Percentiles rank a stretch among this genome's conserved stretches.
phyloP scores from a whole-genome alignment of 2,329 filamentous ascomycete species.

The Neodidymelliopsis sp. region DNA sequence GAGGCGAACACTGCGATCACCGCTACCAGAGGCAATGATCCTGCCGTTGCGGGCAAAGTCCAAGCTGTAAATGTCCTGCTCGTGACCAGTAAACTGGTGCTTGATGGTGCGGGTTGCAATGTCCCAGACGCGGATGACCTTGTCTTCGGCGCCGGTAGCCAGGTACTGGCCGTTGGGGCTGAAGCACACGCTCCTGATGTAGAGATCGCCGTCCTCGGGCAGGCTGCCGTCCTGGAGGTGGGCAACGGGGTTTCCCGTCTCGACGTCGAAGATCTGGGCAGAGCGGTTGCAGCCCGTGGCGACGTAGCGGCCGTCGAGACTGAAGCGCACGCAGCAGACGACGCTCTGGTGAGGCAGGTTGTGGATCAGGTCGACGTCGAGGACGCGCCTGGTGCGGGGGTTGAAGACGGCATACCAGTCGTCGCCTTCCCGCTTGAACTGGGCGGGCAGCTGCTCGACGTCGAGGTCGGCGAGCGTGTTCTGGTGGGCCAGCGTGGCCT shows the following conservation, averaged over 20 bases:
- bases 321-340: conserved; percentile 97
- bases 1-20: conserved; percentile 90
- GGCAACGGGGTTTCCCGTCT: conserved; percentile 84
- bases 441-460: conserved; percentile 80
- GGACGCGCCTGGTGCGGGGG: conserved; percentile 82
- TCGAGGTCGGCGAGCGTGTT: conserved; percentile 86
- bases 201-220: conserved; percentile 88
- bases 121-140: conserved; percentile 97
- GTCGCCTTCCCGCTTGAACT: conserved; percentile 85
- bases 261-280: conserved; percentile 98
- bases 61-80: conserved; percentile 97
- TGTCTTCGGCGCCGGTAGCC: conserved; percentile 96
- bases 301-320: conserved; percentile 91
- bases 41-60: conserved; percentile 94
- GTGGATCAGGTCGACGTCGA: conserved; percentile 94
- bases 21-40: conserved; percentile 93
- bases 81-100: conserved; percentile 93
- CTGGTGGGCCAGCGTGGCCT: too few relatives aligned
- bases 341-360: conserved; percentile 94
- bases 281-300: conserved; percentile 97
- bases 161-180: conserved; percentile 94
- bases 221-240: conserved; percentile 88
- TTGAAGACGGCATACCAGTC: conserved; percentile 99
- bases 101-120: conserved; percentile 84
- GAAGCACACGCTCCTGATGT: conserved; percentile 98